A percentile compares a stretch with the other conserved stretches of the same genome.
These are phyloP conservation scores for Ascochyta pisi DNA, from an alignment of 2,329 filamentous ascomycete genomes.

Conservation along the genomic window DNA sequence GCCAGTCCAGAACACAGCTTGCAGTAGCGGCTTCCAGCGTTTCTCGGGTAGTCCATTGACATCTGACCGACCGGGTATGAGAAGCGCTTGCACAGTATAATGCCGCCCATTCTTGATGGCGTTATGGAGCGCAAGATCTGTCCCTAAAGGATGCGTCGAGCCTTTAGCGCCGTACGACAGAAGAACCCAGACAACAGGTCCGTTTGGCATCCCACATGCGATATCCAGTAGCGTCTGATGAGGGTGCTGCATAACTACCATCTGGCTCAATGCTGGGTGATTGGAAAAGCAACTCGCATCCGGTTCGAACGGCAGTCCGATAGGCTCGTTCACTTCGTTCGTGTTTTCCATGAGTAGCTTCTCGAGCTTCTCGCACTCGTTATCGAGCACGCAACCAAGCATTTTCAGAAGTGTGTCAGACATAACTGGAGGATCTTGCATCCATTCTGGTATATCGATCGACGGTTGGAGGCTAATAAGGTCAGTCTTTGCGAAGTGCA, in stretches of 20 bases:
- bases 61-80: slow-evolving; percentile 31
- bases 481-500: slow-evolving; percentile 2
- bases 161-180: slow-evolving; percentile 38
- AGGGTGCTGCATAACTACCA: slow-evolving; percentile 41
- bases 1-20: slow-evolving; percentile 42
- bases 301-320: slow-evolving; percentile 40
- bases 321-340: slow-evolving; percentile 36
- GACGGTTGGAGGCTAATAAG: slow-evolving; percentile 16
- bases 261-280: slow-evolving; percentile 33
- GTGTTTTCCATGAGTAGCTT: slow-evolving; percentile 32
- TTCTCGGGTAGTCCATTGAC: slow-evolving; percentile 35
- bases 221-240: slow-evolving; percentile 44
- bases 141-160: slow-evolving; percentile 41
- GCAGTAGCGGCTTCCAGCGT: slow-evolving; percentile 39
- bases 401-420: slow-evolving; percentile 35
- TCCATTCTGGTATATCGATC: slow-evolving; percentile 23
- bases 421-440: slow-evolving; percentile 15
- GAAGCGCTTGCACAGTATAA: slow-evolving; percentile 38
- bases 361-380: slow-evolving; percentile 35
- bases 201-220: slow-evolving; percentile 39
- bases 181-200: slow-evolving; percentile 36
- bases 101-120: slow-evolving; percentile 44
- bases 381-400: slow-evolving; percentile 36
- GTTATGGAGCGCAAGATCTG: slow-evolving; percentile 44
- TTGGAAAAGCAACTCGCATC: slow-evolving; percentile 31